A percentile compares a stretch with the other conserved stretches of the same genome.
Conservation (phyloP, 768 basidiomycete genomes). For the Omphalotus guepiniiformis region DNA sequence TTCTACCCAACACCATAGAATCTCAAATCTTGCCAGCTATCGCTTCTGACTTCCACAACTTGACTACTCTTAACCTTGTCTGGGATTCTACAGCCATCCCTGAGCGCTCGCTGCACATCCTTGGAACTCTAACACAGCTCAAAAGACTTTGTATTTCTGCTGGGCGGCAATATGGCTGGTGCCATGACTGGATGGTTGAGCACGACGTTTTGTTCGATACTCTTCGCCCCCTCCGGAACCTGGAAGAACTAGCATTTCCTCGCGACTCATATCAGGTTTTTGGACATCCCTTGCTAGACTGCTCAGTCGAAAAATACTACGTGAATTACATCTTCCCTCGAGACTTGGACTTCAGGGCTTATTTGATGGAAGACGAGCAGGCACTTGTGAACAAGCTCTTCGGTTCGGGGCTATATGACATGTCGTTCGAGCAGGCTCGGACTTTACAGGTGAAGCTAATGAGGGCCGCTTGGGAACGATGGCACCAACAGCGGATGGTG, state of each 20-base stretch:
- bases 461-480: slow-evolving; percentile 25
- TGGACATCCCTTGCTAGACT: slow-evolving; percentile 20
- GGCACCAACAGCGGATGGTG: slow-evolving; percentile 23
- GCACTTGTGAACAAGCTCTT: background rate
- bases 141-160: slow-evolving; percentile 25
- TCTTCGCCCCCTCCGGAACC: slow-evolving; percentile 19
- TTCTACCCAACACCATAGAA: slow-evolving; percentile 16
- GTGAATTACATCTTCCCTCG: slow-evolving; percentile 18
- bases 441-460: slow-evolving; percentile 2
- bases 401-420: background rate
- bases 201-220: slow-evolving; percentile 16
- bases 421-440: slow-evolving; percentile 4
- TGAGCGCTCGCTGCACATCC: slow-evolving; percentile 14
- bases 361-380: slow-evolving; percentile 2
- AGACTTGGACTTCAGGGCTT: slow-evolving; percentile 1
- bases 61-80: slow-evolving; percentile 23
- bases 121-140: slow-evolving; percentile 19
- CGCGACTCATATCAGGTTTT: slow-evolving; percentile 24
- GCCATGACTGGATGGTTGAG: slow-evolving; percentile 24
- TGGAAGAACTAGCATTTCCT: slow-evolving; percentile 24
- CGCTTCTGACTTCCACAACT: slow-evolving; percentile 11
- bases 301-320: slow-evolving; percentile 20
- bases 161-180: slow-evolving; percentile 18
- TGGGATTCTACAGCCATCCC: slow-evolving; percentile 16
- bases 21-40: slow-evolving; percentile 16